These are phyloP conservation scores for Pisolithus marmoratus DNA, from an alignment of 768 basidiomycete species.

Conservation along the genomic window DNA sequence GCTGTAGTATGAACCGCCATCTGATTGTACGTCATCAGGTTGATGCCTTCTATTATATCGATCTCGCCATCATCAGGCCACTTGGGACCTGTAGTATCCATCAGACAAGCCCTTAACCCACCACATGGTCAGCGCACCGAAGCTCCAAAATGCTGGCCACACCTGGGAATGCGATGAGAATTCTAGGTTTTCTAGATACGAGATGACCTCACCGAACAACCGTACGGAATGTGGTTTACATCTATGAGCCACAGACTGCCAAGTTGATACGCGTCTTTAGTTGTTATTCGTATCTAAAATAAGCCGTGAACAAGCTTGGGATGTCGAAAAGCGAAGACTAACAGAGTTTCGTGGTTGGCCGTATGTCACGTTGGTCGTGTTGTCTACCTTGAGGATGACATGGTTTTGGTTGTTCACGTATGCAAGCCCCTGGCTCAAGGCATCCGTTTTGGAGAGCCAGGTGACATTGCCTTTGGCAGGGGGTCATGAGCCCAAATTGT, in stretches of 20 bases:
- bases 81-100: constrained; percentile 15
- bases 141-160: constrained; percentile 30
- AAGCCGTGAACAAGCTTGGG: neutral
- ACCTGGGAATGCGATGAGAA: constrained; percentile 10
- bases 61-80: constrained; percentile 49
- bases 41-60: constrained; percentile 60
- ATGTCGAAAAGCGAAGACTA: constrained; percentile 4
- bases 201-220: constrained; percentile 43
- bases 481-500: neutral
- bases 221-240: constrained; percentile 46
- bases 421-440: constrained; percentile 44
- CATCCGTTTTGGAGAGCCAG: constrained; percentile 46
- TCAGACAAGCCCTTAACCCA: neutral
- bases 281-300: constrained; percentile 40
- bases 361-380: constrained; percentile 46
- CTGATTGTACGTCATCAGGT: constrained; percentile 45
- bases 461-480: constrained; percentile 52
- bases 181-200: constrained; percentile 2
- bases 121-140: constrained; percentile 11
- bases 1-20: constrained; percentile 48
- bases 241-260: constrained; percentile 47
- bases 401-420: constrained; percentile 57
- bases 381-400: constrained; percentile 73
- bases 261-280: constrained; percentile 35
- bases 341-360: constrained; percentile 59